A percentile compares a stretch with the other conserved stretches of the same genome.
phyloP scores from a whole-genome alignment of 2,329 filamentous ascomycete species.

The Iodosphaeria phyllophila region DNA sequence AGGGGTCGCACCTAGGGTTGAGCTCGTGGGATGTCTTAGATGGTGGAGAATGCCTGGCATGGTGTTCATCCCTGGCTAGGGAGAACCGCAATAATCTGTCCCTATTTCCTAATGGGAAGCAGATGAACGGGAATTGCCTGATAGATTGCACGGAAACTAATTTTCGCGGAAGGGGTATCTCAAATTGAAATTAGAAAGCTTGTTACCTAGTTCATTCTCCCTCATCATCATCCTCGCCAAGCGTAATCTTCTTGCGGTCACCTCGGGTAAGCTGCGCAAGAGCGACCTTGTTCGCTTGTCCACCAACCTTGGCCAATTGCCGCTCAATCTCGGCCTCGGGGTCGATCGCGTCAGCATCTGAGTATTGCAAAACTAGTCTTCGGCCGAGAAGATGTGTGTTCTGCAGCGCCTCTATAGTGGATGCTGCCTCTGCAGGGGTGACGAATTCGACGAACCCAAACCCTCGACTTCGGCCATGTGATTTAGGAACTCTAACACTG shows the following conservation, averaged over 20 bases:
- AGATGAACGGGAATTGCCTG: no score
- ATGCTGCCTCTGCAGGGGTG: slow-evolving; percentile 72
- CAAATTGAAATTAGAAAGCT: no score
- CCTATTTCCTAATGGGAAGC: slow-evolving; percentile 9
- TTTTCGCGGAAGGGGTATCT: no score
- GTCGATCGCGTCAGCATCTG: slow-evolving; percentile 72
- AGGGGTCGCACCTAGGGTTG: no score
- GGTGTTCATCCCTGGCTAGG: slow-evolving; percentile 2
- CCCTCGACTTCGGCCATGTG: slow-evolving; percentile 72
- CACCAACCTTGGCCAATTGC: slow-evolving; percentile 90
- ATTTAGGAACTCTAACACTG: slow-evolving; percentile 85
- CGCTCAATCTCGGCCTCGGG: slow-evolving; percentile 90
- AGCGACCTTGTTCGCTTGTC: slow-evolving; percentile 78
- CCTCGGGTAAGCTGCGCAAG: slow-evolving; percentile 72
- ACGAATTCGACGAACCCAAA: slow-evolving; percentile 97
- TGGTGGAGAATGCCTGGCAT: no score
- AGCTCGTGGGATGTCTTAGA: no score
- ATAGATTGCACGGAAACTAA: no score
- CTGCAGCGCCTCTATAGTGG: slow-evolving; percentile 76
- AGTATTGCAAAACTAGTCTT: slow-evolving; percentile 79
- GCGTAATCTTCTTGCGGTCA: slow-evolving; percentile 75
- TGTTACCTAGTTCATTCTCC: slow-evolving; percentile 21
- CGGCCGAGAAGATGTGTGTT: slow-evolving; percentile 89
- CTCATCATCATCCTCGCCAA: slow-evolving; percentile 49
- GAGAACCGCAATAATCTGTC: slow-evolving; percentile 8